These are phyloP conservation scores for Cercospora beticola DNA, from an alignment of 2,329 filamentous ascomycete species.

Conservation along the genomic window DNA sequence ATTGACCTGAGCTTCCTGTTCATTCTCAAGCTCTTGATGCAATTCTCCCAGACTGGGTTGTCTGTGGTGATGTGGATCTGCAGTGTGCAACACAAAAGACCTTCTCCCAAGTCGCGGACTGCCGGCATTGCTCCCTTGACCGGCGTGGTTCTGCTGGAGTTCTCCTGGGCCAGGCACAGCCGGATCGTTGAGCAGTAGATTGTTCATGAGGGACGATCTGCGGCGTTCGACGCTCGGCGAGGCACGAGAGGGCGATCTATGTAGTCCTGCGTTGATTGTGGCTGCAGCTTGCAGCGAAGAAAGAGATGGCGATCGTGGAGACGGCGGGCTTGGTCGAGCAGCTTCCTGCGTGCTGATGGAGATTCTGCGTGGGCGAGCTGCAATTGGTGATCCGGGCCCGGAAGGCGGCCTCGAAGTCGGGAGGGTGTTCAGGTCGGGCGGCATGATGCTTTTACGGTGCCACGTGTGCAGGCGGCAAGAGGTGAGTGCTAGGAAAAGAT, in stretches of 20 bases:
- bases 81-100: constrained; percentile 47
- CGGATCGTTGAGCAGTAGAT: constrained; percentile 72
- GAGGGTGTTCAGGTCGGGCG: constrained; percentile 61
- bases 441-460: constrained; percentile 40
- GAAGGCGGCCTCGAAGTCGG: constrained; percentile 36
- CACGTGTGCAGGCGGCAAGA: neutral
- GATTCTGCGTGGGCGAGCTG: constrained; percentile 33
- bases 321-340: constrained; percentile 51
- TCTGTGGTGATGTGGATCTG: constrained; percentile 59
- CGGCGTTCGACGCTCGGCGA: constrained; percentile 55
- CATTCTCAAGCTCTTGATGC: constrained; percentile 75
- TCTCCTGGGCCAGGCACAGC: constrained; percentile 66
- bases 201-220: constrained; percentile 69
- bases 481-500: neutral
- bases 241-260: constrained; percentile 48
- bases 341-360: constrained; percentile 41
- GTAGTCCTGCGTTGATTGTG: constrained; percentile 68
- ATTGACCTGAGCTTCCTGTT: constrained; percentile 79
- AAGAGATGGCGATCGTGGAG: constrained; percentile 63
- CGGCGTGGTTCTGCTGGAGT: constrained; percentile 53
- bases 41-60: constrained; percentile 72
- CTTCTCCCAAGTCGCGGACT: constrained; percentile 28
- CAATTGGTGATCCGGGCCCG: constrained; percentile 35
- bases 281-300: constrained; percentile 73
- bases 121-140: constrained; percentile 31